A percentile compares a stretch with the other conserved stretches of the same genome.
phyloP scores from a whole-genome alignment of 2,329 filamentous ascomycete species.

The Mollisia scopiformis region DNA sequence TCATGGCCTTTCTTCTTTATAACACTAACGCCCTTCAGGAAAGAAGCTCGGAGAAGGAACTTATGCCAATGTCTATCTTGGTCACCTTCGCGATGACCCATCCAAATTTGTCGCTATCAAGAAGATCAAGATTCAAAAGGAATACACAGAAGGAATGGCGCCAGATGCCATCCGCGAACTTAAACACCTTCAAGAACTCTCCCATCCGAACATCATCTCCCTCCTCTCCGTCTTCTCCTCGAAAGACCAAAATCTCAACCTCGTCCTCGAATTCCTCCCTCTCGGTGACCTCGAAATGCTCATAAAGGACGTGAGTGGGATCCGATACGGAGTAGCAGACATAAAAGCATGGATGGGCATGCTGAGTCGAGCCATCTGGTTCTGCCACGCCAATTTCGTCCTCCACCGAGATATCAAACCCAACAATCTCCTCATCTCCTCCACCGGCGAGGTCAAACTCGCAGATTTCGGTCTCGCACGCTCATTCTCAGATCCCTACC shows the following conservation, averaged over 20 bases:
- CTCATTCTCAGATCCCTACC: slow-evolving; percentile 84
- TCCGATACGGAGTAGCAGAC: slow-evolving; percentile 84
- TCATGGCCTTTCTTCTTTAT: slow-evolving; percentile 9
- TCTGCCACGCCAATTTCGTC: slow-evolving; percentile 93
- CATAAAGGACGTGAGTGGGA: slow-evolving; percentile 78
- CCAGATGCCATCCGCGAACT: slow-evolving; percentile 96
- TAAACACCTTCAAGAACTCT: slow-evolving; percentile 91
- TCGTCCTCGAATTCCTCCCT: slow-evolving; percentile 92
- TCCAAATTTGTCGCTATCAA: slow-evolving; percentile 84
- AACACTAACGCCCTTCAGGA: slow-evolving; percentile 49
- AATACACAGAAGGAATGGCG: slow-evolving; percentile 88
- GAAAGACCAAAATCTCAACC: slow-evolving; percentile 94
- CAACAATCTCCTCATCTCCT: slow-evolving; percentile 94
- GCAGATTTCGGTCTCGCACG: slow-evolving; percentile 97
- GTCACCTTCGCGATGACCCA: slow-evolving; percentile 75
- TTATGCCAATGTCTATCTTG: slow-evolving; percentile 93
- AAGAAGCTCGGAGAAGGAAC: slow-evolving; percentile 95
- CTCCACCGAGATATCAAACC: slow-evolving; percentile 98
- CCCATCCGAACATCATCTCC: slow-evolving; percentile 93
- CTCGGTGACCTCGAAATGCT: slow-evolving; percentile 95
- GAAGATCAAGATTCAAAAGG: slow-evolving; percentile 85
- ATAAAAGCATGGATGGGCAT: slow-evolving; percentile 99
- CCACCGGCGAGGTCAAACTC: slow-evolving; percentile 90
- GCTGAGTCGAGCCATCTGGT: slow-evolving; percentile 91
- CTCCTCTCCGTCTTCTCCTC: slow-evolving; percentile 92